These are phyloP conservation scores for Oryza officinalis DNA, from an alignment of 176 grass and related monocot genomes.

Conservation along the genomic window DNA sequence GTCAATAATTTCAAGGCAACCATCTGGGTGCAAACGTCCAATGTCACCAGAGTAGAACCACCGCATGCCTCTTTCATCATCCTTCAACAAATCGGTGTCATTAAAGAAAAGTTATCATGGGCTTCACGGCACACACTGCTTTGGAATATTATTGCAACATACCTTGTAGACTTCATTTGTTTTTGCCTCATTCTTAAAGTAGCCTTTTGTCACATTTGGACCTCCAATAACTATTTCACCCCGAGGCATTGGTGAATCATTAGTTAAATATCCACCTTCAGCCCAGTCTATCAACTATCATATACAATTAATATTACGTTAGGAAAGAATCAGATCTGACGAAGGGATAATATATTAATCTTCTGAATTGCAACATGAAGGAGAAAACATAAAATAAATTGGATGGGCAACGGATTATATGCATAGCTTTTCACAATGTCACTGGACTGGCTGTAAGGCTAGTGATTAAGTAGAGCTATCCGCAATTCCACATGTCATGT, in stretches of 20 bases:
- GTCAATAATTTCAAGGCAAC: constrained; percentile 94
- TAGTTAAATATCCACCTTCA: constrained; percentile 83
- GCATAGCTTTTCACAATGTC: not conserved
- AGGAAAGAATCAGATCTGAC: not conserved
- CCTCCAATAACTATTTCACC: constrained; percentile 95
- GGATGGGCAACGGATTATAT: not conserved
- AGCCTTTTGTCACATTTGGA: constrained; percentile 85
- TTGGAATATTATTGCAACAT: not conserved
- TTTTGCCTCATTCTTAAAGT: constrained; percentile 91
- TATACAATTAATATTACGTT: constrained; percentile 28
- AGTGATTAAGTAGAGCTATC: not conserved
- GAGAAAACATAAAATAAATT: not conserved
- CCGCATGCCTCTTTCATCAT: constrained; percentile 80
- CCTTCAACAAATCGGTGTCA: constrained; percentile 36
- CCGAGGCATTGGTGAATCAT: constrained; percentile 88
- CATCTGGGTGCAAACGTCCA: constrained; percentile 79
- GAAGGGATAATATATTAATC: not conserved
- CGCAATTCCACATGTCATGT: not conserved
- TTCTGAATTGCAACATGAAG: not conserved
- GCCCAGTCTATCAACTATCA: constrained; percentile 86
- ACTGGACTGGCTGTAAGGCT: not conserved
- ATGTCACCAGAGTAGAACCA: constrained; percentile 98
- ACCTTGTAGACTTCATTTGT: constrained; percentile 97
- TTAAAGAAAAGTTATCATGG: not conserved
- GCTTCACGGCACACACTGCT: not conserved